These are phyloP conservation scores for Vicia faba DNA, from an alignment of 306 rosid genomes.

Conservation along the genomic window DNA sequence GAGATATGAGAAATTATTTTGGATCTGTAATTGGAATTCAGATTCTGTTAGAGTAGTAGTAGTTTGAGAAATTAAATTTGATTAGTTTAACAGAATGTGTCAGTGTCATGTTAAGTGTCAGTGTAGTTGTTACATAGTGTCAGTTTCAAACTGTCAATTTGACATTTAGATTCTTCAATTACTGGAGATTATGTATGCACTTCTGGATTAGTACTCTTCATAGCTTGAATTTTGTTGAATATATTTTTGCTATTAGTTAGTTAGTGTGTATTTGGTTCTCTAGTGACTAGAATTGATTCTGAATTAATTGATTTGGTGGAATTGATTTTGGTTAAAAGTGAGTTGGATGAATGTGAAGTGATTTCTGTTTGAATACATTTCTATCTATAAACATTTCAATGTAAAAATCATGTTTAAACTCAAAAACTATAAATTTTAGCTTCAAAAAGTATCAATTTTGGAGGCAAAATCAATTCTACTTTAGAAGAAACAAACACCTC, in stretches of 20 bases:
- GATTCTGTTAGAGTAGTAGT: neutral
- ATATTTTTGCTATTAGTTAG: neutral
- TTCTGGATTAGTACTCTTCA: neutral
- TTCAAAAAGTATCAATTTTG: too few species aligned
- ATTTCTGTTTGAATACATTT: too few species aligned
- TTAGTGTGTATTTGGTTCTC: too few species aligned
- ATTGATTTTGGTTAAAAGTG: too few species aligned
- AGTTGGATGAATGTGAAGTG: too few species aligned
- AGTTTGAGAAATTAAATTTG: neutral
- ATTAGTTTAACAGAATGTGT: neutral
- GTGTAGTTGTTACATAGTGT: neutral
- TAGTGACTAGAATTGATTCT: too few species aligned
- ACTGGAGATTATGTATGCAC: neutral
- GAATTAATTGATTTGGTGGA: too few species aligned
- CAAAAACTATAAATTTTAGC: too few species aligned
- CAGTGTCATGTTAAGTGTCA: neutral
- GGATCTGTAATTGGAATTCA: constrained; percentile 10
- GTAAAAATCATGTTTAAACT: too few species aligned
- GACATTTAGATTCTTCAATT: neutral
- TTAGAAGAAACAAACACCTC: too few species aligned
- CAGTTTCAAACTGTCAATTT: neutral
- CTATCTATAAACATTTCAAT: too few species aligned
- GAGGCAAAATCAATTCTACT: too few species aligned
- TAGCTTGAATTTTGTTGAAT: constrained; percentile 17
- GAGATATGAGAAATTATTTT: constrained; percentile 2